A percentile compares a stretch with the other conserved stretches of the same genome.
Evolutionary conservation across 2,329 filamentous ascomycete genomes (phyloP).

Genomic region (Tolypocladium tropicale): DNA sequence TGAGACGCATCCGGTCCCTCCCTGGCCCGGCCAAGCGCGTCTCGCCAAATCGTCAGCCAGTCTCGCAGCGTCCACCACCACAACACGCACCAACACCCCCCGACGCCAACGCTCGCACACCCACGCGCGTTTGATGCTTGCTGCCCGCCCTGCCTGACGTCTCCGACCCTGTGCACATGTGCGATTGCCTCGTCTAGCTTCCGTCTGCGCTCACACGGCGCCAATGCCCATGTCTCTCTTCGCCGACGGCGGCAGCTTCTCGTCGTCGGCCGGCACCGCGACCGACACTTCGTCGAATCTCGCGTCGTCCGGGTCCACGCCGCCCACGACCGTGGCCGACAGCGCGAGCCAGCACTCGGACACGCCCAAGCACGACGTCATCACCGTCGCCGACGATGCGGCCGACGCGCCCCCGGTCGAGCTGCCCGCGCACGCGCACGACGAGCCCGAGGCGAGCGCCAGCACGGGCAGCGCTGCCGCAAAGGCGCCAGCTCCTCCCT

Average conservation of each 20-base stretch:
- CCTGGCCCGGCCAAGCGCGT: neutral
- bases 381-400: slow-evolving; percentile 18
- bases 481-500: slow-evolving; percentile 2
- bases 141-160: neutral
- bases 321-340: slow-evolving; percentile 57
- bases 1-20: neutral
- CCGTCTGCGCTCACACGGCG: neutral
- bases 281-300: slow-evolving; percentile 36
- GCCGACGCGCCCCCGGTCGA: slow-evolving; percentile 9
- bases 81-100: neutral
- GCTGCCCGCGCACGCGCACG: slow-evolving; percentile 19
- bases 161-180: neutral
- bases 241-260: slow-evolving; percentile 20
- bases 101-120: neutral
- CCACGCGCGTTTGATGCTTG: neutral
- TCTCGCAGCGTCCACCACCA: neutral
- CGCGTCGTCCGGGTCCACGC: slow-evolving; percentile 51
- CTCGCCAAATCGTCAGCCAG: neutral
- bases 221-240: slow-evolving; percentile 19
- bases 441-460: slow-evolving; percentile 2
- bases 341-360: slow-evolving; percentile 45
- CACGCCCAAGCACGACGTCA: slow-evolving; percentile 26
- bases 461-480: neutral
- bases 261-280: slow-evolving; percentile 8
- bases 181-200: neutral